Evolutionary conservation across 257 asterid species (phyloP).

Genomic region (Gardenia jasminoides): DNA sequence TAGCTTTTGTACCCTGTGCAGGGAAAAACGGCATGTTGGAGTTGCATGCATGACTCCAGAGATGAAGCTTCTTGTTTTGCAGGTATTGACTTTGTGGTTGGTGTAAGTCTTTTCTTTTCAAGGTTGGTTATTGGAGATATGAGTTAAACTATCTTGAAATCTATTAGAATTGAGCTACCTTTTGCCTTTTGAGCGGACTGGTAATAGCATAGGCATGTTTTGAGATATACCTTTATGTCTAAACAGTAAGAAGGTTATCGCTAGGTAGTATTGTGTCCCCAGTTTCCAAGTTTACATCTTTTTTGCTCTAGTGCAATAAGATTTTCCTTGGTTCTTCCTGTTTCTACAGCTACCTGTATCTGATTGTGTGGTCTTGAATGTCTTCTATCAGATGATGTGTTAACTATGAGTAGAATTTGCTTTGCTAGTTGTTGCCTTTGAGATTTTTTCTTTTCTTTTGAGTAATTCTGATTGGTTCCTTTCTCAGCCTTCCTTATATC

Average conservation of each 20-base stretch:
- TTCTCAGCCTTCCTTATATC: background rate
- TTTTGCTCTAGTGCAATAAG: background rate
- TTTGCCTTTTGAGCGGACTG: background rate
- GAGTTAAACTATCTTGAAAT: background rate
- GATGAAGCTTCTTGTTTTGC: constrained; percentile 61
- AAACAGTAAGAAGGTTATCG: background rate
- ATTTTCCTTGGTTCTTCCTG: background rate
- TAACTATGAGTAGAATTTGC: too few relatives aligned
- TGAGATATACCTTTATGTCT: background rate
- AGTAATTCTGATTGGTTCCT: background rate
- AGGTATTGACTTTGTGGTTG: constrained; percentile 41
- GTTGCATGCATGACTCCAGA: constrained; percentile 72
- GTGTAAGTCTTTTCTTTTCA: background rate
- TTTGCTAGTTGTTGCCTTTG: background rate
- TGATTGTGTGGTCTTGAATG: background rate
- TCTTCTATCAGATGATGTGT: background rate
- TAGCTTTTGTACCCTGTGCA: constrained; percentile 87
- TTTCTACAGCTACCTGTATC: background rate
- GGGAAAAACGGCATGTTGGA: constrained; percentile 82
- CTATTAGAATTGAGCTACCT: background rate
- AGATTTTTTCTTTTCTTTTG: background rate
- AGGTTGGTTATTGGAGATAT: background rate
- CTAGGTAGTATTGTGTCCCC: too few relatives aligned
- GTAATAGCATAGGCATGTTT: background rate
- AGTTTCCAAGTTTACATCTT: background rate